Base-by-base conservation (phyloP, 2,329 filamentous ascomycete species). In the Diplodia scrobiculata region DNA sequence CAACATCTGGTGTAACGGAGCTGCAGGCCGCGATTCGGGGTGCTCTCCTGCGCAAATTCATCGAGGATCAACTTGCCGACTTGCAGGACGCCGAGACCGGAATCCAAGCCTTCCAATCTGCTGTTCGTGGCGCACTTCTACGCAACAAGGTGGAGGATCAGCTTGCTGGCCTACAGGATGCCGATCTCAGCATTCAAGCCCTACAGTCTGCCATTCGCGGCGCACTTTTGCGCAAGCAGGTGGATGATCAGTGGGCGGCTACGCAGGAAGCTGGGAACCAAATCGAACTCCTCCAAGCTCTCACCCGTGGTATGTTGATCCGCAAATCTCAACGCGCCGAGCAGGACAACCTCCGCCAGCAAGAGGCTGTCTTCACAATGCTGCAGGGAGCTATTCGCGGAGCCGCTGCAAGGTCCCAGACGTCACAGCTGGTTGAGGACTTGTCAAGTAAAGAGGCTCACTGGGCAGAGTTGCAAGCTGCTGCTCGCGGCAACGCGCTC, bases 381-480 rank as follows among this genome's bases (percentile, higher is more conserved):
- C 77, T 92, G 67, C 90, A 93, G 79, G 86, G 89, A 71, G 84
- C 85, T 67, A 83, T 85, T 41, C 84, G 89, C 76, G 90, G 75
- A 29, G 70, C 71, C 51, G 70, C 77, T 54, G 77, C 77, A 67
- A 79, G 81, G 69, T 75, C 74, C 41, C 74, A 73, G 38, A 78
- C 81, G 47, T 74, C 74, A 1, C 72, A 75, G n/a, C 69, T 81
- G 47, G 74, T 77, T 66, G 69, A 79, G 45, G 75, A 76, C 54
- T 74, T 85, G 67, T 76, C 75, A 70, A 76, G 75, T 66, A 77
- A 76, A 21, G 73, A 78, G 32, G 69, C 75, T 48, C 70, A 75
- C 71, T 83, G 81, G 76, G 74, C 73, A 53, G 68, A 72, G 63
- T 73, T 85, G 65, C 83, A 67, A 36, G 38, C 66, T 55, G 32